These are phyloP conservation scores for Cutaneotrichosporon sp. DNA, from an alignment of 1,284 basidiomycete genomes.

Conservation along the genomic window DNA sequence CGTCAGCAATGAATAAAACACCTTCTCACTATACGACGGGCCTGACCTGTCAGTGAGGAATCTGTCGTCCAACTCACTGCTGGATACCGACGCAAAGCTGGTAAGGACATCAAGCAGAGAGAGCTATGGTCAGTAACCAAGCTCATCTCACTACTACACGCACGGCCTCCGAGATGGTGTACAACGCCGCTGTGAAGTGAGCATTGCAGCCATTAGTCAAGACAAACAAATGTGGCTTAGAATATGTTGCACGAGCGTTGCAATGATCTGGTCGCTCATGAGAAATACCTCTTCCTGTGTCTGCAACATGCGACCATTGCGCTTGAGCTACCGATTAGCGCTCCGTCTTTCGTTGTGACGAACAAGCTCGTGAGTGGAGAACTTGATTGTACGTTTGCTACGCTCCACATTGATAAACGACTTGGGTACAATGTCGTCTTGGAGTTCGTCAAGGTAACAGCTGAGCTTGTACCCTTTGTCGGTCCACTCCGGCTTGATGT, in stretches of 20 bases:
- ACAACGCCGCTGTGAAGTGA: slow-evolving; percentile 55
- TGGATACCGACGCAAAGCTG: slow-evolving; percentile 68
- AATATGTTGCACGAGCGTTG: slow-evolving; percentile 62
- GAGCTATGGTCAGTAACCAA: slow-evolving; percentile 52
- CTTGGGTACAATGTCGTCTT: background rate
- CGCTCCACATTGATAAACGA: slow-evolving; percentile 11
- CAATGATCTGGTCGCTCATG: slow-evolving; percentile 73
- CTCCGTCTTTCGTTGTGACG: slow-evolving; percentile 15
- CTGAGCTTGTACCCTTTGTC: slow-evolving; percentile 11
- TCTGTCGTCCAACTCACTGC: slow-evolving; percentile 53
- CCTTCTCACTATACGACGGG: slow-evolving; percentile 2
- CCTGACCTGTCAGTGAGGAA: background rate
- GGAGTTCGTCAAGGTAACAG: slow-evolving; percentile 2
- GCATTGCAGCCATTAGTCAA: no score
- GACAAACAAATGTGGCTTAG: slow-evolving; percentile 56
- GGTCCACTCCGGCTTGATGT: slow-evolving; percentile 8
- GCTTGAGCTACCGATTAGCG: slow-evolving; percentile 23
- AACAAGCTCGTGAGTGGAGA: slow-evolving; percentile 74
- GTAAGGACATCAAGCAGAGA: slow-evolving; percentile 73
- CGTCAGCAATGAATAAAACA: background rate
- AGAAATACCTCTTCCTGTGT: slow-evolving; percentile 54
- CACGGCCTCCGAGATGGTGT: slow-evolving; percentile 82
- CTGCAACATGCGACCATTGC: slow-evolving; percentile 30
- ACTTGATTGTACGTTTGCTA: slow-evolving; percentile 45
- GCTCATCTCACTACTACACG: slow-evolving; percentile 17